phyloP scores from a whole-genome alignment of 768 basidiomycete genomes.

The Filobasidium floriforme region DNA sequence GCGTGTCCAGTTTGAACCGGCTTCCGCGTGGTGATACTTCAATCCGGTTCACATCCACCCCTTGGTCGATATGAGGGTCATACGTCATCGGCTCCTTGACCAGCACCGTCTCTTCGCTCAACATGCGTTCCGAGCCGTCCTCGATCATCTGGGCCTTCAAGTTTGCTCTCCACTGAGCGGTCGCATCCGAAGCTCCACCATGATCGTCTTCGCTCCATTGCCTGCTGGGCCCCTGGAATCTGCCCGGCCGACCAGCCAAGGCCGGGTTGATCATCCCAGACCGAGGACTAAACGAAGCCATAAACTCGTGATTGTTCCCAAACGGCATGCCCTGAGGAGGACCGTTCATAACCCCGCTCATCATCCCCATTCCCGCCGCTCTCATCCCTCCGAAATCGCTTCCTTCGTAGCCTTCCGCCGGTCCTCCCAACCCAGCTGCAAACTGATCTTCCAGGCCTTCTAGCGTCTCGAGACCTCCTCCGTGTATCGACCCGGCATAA shows the following conservation, averaged over 20 bases:
- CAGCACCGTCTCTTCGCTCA: not conserved
- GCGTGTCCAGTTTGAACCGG: not conserved
- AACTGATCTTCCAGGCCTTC: slow-evolving; percentile 21
- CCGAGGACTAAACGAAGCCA: too few relatives aligned
- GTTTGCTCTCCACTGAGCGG: not conserved
- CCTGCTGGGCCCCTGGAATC: not conserved
- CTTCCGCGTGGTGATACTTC: not conserved
- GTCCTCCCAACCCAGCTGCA: not conserved
- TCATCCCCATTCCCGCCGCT: slow-evolving; percentile 2
- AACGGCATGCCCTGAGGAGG: too few relatives aligned
- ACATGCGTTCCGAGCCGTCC: not conserved
- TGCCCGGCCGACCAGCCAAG: not conserved
- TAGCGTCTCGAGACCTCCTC: slow-evolving; percentile 5
- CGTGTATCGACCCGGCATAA: slow-evolving; percentile 18
- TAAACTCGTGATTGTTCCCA: too few relatives aligned
- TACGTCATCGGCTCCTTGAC: slow-evolving; percentile 9
- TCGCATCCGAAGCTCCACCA: not conserved
- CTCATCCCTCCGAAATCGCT: slow-evolving; percentile 17
- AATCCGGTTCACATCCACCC: not conserved
- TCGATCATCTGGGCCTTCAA: not conserved
- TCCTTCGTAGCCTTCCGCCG: slow-evolving; percentile 12
- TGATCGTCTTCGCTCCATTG: slow-evolving; percentile 3
- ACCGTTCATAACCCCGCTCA: not conserved
- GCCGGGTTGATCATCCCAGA: too few relatives aligned
- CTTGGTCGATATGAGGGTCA: not conserved